Base-by-base conservation (phyloP, 1,284 basidiomycete genomes). In the Pholiota adiposa region DNA sequence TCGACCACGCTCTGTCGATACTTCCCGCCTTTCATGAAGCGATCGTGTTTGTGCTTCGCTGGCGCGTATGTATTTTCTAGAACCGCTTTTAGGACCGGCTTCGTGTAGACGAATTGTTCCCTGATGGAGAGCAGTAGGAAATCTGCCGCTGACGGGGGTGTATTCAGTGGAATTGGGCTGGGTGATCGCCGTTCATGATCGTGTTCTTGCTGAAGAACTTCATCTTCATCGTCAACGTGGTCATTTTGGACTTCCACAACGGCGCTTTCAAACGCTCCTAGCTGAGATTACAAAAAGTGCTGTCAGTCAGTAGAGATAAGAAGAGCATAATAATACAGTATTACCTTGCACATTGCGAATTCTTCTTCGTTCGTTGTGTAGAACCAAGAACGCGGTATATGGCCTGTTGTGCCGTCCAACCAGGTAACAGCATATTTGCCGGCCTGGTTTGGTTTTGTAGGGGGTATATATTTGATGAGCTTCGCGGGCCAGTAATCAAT, bases 401-500 rank as follows among this genome's bases (percentile, higher is more conserved):
- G 62, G 43, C 75, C 67, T 29, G 73, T 60, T 14, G 73, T 74
- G 0, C 76, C 77, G 60, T 90, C 89, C 61, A 89, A 74, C 71
- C 83, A 92, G 19, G 75, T 70, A 11, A 89, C 74, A 29, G 64
- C 69, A 68, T 89, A 92, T 62, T 67, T 75, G 12, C 68, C 69
- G 44, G 70, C 63, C 56, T 71, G 72, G 65, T 73, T 74, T 53
- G 71, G 74, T 8, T 73, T 74, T 41, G 65, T 69, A 4, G 85
- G 79, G n/a, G 78, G 76, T 23, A 84, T 60, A 65, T 86, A 89
- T 2, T 66, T 74, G n/a, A 85, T 67, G 46, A 92, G 72, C 67
- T 77, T 75, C 1, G 86, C 89, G 5, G 89, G 88, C 89, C 89
- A 92, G 65, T 85, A 88, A 21, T 71, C 63, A 29, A 58, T 18